phyloP scores from a whole-genome alignment of 2,329 filamentous ascomycete genomes.

The Cladosporium oxysporum region DNA sequence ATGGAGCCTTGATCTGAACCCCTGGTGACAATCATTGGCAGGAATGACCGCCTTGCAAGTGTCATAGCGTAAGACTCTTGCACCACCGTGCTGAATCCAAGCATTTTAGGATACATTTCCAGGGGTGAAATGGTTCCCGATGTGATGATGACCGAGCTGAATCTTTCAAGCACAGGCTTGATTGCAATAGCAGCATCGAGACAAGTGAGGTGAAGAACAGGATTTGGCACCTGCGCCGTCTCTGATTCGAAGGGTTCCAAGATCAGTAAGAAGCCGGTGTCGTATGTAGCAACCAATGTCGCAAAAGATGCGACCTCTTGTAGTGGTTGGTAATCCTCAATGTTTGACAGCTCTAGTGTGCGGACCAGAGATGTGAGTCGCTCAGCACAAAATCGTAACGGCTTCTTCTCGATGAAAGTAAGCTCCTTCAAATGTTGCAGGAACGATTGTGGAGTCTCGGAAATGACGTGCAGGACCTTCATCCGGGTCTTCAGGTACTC shows the following conservation, averaged over 20 bases:
- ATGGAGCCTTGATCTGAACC: conserved; percentile 93
- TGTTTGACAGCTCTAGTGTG: conserved; percentile 93
- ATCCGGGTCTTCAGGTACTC: conserved; percentile 95
- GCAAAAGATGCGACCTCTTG: conserved; percentile 98
- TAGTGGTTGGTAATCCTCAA: conserved; percentile 94
- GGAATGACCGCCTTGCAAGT: conserved; percentile 86
- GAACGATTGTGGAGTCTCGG: conserved; percentile 93
- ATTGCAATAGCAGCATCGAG: conserved; percentile 97
- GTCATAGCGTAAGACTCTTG: conserved; percentile 99
- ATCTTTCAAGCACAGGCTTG: conserved; percentile 94
- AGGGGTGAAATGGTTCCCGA: conserved; percentile 95
- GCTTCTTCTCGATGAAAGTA: conserved; percentile 97
- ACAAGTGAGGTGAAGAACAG: conserved; percentile 95
- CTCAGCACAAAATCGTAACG: conserved; percentile 90
- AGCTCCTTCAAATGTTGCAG: conserved; percentile 89
- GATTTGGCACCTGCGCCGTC: conserved; percentile 91
- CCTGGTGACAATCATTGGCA: conserved; percentile 95
- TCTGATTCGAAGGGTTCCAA: conserved; percentile 97
- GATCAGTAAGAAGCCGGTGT: conserved; percentile 93
- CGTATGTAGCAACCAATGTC: conserved; percentile 92
- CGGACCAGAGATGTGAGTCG: conserved; percentile 90
- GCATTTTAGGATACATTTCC: conserved; percentile 99
- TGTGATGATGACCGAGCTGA: conserved; percentile 97
- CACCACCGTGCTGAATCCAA: conserved; percentile 86
- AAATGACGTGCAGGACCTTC: conserved; percentile 97